Percentiles rank a stretch among this genome's conserved stretches.
phyloP scores from a whole-genome alignment of 179 eudicot genomes.

The Patellifolia procumbens region DNA sequence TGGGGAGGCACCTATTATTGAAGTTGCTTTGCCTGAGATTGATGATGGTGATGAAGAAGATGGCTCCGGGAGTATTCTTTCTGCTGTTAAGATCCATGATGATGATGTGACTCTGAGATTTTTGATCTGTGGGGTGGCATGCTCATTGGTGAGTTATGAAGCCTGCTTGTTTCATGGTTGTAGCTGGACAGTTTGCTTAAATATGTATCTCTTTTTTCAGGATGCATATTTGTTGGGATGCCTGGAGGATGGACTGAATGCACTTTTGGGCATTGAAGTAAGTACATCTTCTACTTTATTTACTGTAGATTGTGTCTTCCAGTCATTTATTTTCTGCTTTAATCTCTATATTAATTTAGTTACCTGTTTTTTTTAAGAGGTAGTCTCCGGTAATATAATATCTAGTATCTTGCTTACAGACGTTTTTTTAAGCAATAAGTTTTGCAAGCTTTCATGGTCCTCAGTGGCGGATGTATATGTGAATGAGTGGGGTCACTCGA shows the following conservation, averaged over 20 bases:
- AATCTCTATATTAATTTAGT: background rate
- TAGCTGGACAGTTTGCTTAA: constrained; percentile 21
- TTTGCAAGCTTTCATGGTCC: background rate
- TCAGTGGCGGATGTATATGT: no score
- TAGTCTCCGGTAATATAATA: background rate
- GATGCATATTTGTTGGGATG: constrained; percentile 73
- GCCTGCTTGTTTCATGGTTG: constrained; percentile 10
- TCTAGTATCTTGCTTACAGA: background rate
- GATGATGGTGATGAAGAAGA: constrained; percentile 72
- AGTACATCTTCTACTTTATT: constrained; percentile 35
- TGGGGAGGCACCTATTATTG: constrained; percentile 81
- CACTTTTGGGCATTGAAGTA: constrained; percentile 91
- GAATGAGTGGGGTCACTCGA: no score
- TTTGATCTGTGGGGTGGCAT: constrained; percentile 75
- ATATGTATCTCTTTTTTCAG: constrained; percentile 42
- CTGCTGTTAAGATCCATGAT: constrained; percentile 85
- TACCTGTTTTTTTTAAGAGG: background rate
- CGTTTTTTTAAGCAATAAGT: background rate
- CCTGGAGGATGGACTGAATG: constrained; percentile 90
- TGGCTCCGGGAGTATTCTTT: constrained; percentile 48
- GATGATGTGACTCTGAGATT: constrained; percentile 72
- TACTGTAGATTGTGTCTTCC: background rate
- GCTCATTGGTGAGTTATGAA: constrained; percentile 58
- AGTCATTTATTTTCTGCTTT: background rate
- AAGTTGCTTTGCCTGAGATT: constrained; percentile 60